A percentile compares a stretch with the other conserved stretches of the same genome.
These are phyloP conservation scores for Helotiales sp. DNA, from an alignment of 2,329 filamentous ascomycete species.

Conservation along the genomic window DNA sequence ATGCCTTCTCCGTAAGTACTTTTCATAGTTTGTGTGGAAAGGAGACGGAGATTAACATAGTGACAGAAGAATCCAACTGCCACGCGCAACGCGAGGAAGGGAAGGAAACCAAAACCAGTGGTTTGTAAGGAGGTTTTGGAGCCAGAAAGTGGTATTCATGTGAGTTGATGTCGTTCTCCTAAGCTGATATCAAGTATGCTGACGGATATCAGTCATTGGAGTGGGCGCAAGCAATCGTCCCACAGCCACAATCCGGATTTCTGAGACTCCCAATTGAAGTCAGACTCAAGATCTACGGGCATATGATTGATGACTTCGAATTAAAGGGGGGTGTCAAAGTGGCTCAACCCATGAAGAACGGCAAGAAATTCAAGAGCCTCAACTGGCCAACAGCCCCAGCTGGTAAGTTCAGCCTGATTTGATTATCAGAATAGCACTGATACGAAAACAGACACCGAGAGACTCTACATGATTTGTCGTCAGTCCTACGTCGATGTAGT, in stretches of 20 bases:
- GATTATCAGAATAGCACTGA: not conserved
- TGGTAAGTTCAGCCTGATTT: not conserved
- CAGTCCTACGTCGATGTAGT: conserved; percentile 14
- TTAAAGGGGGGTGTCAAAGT: not conserved
- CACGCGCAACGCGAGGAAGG: not conserved
- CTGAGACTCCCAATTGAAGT: conserved; percentile 13
- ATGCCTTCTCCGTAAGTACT: conserved; percentile 14
- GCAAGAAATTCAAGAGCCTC: conserved; percentile 5
- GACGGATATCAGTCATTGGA: conserved; percentile 1
- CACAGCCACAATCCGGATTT: conserved; percentile 1
- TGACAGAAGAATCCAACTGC: not conserved
- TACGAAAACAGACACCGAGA: conserved; percentile 1
- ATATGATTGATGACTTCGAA: conserved; percentile 6
- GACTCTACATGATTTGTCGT: conserved; percentile 11
- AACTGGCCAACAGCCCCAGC: not conserved
- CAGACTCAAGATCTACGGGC: conserved; percentile 10
- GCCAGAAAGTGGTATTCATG: conserved; percentile 15
- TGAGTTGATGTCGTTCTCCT: not conserved
- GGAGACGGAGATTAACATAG: not conserved
- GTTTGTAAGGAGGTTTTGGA: conserved; percentile 7
- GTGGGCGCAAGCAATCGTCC: conserved; percentile 11
- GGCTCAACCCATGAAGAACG: conserved; percentile 12
- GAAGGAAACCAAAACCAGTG: conserved; percentile 1
- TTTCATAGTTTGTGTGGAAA: not conserved
- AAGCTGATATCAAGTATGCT: not conserved